phyloP scores from a whole-genome alignment of 371 early-diverging fungal genomes.

The Coemansia sp. region DNA sequence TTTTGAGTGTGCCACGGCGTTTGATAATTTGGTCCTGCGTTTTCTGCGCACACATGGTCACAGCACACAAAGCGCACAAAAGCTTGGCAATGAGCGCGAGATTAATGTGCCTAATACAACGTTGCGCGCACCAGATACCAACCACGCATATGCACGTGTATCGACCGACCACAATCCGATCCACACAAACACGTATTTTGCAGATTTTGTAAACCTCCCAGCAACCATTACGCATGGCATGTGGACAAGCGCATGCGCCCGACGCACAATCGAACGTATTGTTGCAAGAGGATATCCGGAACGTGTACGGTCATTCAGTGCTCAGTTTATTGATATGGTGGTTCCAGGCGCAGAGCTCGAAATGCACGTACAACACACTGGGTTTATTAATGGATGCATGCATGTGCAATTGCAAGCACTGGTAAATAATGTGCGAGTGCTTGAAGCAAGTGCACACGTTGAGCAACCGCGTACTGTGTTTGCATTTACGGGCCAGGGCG shows the following conservation, averaged over 20 bases:
- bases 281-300: constrained; percentile 19
- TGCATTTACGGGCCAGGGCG: constrained; percentile 96
- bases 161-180: constrained; percentile 95
- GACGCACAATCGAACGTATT: constrained; percentile 12
- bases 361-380: constrained; percentile 86
- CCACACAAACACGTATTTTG: constrained; percentile 92
- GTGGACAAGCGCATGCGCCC: constrained; percentile 72
- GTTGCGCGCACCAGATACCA: constrained; percentile 56
- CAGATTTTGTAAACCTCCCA: constrained; percentile 85
- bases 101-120: constrained; percentile 60
- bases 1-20: constrained; percentile 60
- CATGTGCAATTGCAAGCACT: constrained; percentile 78
- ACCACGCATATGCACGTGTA: constrained; percentile 79
- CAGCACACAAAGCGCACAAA: constrained; percentile 64
- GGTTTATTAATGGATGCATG: constrained; percentile 83
- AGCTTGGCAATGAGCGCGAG: constrained; percentile 58
- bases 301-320: constrained; percentile 11
- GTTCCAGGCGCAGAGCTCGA: constrained; percentile 84
- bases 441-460: constrained; percentile 83
- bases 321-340: constrained; percentile 33
- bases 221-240: constrained; percentile 96
- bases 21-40: constrained; percentile 37
- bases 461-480: constrained; percentile 88
- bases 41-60: constrained; percentile 33
- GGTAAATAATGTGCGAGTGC: constrained; percentile 66